Percentiles rank a stretch among this genome's conserved stretches.
Evolutionary conservation across 2,329 filamentous ascomycete genomes (phyloP).

Genomic region (Hypoxylon sp.): DNA sequence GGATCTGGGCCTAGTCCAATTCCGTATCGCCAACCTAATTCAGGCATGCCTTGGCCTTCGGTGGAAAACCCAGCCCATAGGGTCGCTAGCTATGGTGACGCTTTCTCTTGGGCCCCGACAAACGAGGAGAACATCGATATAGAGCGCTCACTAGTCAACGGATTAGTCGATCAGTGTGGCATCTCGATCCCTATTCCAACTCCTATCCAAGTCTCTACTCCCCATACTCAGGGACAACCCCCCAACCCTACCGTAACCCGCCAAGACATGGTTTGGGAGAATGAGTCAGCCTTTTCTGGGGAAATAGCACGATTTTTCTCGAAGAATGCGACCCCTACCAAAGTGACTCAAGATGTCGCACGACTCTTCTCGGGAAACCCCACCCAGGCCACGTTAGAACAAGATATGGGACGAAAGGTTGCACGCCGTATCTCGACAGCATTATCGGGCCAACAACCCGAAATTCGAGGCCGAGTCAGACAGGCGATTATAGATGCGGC

Average conservation of each 20-base stretch:
- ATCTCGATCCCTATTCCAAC: slow-evolving; percentile 10
- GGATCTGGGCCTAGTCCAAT: background rate
- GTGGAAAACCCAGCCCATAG: background rate
- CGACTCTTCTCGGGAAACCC: slow-evolving; percentile 28
- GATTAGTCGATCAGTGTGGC: background rate
- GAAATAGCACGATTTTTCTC: slow-evolving; percentile 39
- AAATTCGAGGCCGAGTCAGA: slow-evolving; percentile 24
- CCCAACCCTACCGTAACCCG: background rate
- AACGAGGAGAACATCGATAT: background rate
- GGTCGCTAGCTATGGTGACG: background rate
- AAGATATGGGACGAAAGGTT: slow-evolving; percentile 20
- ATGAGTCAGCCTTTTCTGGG: slow-evolving; percentile 34
- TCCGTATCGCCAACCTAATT: background rate
- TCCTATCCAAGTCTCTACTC: slow-evolving; percentile 31
- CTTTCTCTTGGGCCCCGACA: background rate
- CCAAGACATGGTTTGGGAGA: slow-evolving; percentile 21
- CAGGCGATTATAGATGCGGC: slow-evolving; percentile 41
- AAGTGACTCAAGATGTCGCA: slow-evolving; percentile 12
- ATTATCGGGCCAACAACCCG: slow-evolving; percentile 23
- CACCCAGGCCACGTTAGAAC: slow-evolving; percentile 9
- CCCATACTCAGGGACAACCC: slow-evolving; percentile 14
- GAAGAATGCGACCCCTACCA: slow-evolving; percentile 4
- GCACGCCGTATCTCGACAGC: slow-evolving; percentile 30
- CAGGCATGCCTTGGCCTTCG: background rate
- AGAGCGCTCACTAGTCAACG: background rate